A percentile compares a stretch with the other conserved stretches of the same genome.
phyloP scores from a whole-genome alignment of 805 yeast species.

The Wickerhamomyces kurtzmanii region DNA sequence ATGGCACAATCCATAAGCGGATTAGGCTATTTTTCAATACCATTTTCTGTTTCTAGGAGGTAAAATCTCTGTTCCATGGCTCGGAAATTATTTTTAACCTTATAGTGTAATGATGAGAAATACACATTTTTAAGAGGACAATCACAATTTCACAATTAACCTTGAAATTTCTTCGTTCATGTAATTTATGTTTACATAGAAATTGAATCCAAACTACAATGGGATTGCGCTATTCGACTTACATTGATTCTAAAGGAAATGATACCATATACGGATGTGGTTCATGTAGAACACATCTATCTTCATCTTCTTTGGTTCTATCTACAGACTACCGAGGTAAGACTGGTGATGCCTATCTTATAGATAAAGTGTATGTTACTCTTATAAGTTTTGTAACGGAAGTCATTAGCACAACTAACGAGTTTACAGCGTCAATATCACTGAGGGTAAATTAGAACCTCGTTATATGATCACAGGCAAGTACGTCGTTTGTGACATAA shows the following conservation, averaged over 20 bases:
- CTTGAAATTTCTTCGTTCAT: no score
- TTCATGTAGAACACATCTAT: conserved; percentile 30
- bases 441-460: conserved; percentile 24
- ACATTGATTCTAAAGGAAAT: conserved; percentile 23
- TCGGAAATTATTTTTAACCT: conserved; percentile 2
- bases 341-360: conserved; percentile 49
- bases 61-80: conserved; percentile 3
- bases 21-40: no score
- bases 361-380: conserved; percentile 30
- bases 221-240: conserved; percentile 38
- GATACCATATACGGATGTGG: conserved; percentile 26
- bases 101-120: neutral
- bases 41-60: conserved; percentile 1
- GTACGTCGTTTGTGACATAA: conserved; percentile 42
- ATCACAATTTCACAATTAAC: no score
- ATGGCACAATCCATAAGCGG: no score
- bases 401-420: conserved; percentile 1
- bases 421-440: conserved; percentile 28
- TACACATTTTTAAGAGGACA: neutral
- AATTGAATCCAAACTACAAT: conserved; percentile 16
- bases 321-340: conserved; percentile 44
- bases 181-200: no score
- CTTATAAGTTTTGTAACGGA: neutral
- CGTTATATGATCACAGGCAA: conserved; percentile 47
- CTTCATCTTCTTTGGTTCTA: conserved; percentile 22